phyloP scores from a whole-genome alignment of 2,329 filamentous ascomycete species.

The Pseudocercospora cruenta region DNA sequence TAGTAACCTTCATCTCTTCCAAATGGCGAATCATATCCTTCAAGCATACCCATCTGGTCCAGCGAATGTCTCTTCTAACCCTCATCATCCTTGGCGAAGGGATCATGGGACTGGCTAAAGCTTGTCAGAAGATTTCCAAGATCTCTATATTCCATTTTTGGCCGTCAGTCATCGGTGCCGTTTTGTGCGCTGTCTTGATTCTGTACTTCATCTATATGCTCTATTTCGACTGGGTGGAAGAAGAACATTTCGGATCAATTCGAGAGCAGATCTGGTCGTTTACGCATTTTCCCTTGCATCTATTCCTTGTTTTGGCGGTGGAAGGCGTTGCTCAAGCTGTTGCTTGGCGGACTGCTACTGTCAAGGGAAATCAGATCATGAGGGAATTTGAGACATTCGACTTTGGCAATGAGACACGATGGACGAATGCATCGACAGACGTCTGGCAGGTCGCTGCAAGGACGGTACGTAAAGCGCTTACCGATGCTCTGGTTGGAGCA shows the following conservation, averaged over 20 bases:
- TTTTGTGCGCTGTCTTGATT: constrained; percentile 39
- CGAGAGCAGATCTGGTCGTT: constrained; percentile 32
- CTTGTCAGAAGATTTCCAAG: constrained; percentile 39
- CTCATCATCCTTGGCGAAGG: constrained; percentile 47
- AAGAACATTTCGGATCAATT: constrained; percentile 31
- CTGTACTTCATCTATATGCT: constrained; percentile 37
- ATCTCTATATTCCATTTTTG: constrained; percentile 20
- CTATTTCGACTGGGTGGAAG: constrained; percentile 31
- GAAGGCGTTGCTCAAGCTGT: constrained; percentile 38
- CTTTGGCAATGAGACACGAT: too few relatives aligned
- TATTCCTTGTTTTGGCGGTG: constrained; percentile 21
- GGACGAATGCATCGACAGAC: too few relatives aligned
- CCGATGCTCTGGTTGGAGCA: too few relatives aligned
- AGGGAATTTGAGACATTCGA: too few relatives aligned
- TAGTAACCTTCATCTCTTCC: constrained; percentile 39
- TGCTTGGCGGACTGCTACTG: constrained; percentile 34
- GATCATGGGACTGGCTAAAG: constrained; percentile 42
- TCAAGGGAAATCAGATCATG: constrained; percentile 8
- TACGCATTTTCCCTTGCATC: constrained; percentile 33
- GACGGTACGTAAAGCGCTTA: too few relatives aligned
- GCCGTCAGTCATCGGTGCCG: constrained; percentile 37
- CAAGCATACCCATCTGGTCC: constrained; percentile 44
- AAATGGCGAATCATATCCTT: constrained; percentile 41
- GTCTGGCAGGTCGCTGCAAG: too few relatives aligned
- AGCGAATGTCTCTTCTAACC: constrained; percentile 43